Evolutionary conservation across 352 stramenopile genomes (phyloP).

Genomic region (Pythium apleroticum): DNA sequence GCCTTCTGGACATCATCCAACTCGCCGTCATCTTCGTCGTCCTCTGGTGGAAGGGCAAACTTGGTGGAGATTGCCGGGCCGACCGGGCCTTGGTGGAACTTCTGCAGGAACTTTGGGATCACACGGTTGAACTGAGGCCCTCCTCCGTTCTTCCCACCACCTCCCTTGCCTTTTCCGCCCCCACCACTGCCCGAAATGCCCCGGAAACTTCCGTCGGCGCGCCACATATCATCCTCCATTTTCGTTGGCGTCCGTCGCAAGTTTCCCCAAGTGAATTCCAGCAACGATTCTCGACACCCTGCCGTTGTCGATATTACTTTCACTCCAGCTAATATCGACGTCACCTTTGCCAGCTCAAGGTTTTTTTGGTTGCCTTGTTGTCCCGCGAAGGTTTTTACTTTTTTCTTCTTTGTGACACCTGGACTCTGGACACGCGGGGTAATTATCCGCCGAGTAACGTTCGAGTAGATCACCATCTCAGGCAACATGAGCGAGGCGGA

Average conservation of each 20-base stretch:
- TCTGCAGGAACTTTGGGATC: slow-evolving; percentile 83
- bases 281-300: background rate
- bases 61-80: slow-evolving; percentile 67
- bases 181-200: slow-evolving; percentile 34
- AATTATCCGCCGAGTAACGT: background rate
- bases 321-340: background rate
- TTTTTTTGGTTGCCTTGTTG: background rate
- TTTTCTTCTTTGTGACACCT: background rate
- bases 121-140: slow-evolving; percentile 78
- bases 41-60: slow-evolving; percentile 50
- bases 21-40: slow-evolving; percentile 61
- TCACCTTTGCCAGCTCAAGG: background rate
- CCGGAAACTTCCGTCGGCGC: slow-evolving; percentile 71
- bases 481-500: slow-evolving; percentile 21
- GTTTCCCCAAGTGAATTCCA: too few relatives aligned
- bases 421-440: background rate
- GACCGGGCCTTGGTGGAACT: slow-evolving; percentile 49
- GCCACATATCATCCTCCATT: slow-evolving; percentile 79
- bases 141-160: slow-evolving; percentile 33
- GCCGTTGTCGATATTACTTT: slow-evolving; percentile 2
- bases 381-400: slow-evolving; percentile 3
- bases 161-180: slow-evolving; percentile 23
- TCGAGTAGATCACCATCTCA: background rate
- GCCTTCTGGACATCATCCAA: slow-evolving; percentile 82
- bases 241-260: background rate